Percentiles rank a stretch among this genome's conserved stretches.
Conservation (phyloP, 2,329 filamentous ascomycete species). For the Alternaria angustiovoidea region DNA sequence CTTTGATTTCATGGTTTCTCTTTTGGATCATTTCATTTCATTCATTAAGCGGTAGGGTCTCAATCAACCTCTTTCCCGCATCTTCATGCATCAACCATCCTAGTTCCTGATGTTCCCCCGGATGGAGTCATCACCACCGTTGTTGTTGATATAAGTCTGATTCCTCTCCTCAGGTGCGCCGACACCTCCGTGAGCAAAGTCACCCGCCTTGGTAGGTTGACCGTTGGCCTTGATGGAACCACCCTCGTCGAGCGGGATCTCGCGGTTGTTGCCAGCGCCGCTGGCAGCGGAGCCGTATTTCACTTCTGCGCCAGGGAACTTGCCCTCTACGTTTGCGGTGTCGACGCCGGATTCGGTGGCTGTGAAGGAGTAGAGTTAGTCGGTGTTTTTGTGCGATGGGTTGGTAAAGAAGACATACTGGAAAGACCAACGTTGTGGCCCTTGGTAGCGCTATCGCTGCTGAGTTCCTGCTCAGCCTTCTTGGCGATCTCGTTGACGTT, state of each 20-base stretch:
- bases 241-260: slow-evolving; percentile 58
- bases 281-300: slow-evolving; percentile 55
- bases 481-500: slow-evolving; percentile 56
- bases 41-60: not conserved
- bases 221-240: slow-evolving; percentile 54
- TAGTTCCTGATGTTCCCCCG: slow-evolving; percentile 51
- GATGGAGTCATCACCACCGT: slow-evolving; percentile 53
- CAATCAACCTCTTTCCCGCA: not conserved
- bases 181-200: slow-evolving; percentile 55
- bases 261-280: slow-evolving; percentile 57
- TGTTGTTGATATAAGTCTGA: slow-evolving; percentile 46
- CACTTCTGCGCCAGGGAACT: slow-evolving; percentile 57
- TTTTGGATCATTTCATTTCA: not conserved
- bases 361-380: slow-evolving; percentile 21
- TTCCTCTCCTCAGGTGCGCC: slow-evolving; percentile 59
- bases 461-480: slow-evolving; percentile 59
- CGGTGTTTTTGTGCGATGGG: not conserved
- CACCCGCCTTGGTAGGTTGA: slow-evolving; percentile 56
- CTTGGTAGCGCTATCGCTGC: slow-evolving; percentile 52
- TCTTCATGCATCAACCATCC: not conserved
- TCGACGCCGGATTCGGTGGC: slow-evolving; percentile 59
- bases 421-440: slow-evolving; percentile 49
- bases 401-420: slow-evolving; percentile 39
- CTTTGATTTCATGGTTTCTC: not conserved
- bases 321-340: slow-evolving; percentile 43